These are phyloP conservation scores for Mycena olivaceomarginata DNA, from an alignment of 768 basidiomycete genomes.

Conservation along the genomic window DNA sequence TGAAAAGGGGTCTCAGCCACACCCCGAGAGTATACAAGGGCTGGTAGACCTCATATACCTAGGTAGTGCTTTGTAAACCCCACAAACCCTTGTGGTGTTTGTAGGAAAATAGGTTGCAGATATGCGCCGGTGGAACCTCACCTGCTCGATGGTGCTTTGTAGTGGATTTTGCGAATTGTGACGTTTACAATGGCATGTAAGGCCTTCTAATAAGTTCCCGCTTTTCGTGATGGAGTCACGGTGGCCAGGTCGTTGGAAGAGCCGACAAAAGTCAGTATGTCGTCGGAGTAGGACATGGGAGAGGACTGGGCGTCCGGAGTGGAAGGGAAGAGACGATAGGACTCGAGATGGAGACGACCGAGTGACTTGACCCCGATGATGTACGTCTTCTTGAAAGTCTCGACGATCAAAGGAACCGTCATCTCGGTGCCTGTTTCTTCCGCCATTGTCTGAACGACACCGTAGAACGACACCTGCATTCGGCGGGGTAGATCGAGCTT, in stretches of 20 bases:
- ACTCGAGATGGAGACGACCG: constrained; percentile 79
- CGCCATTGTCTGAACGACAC: constrained; percentile 82
- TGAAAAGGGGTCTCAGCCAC: too few species aligned
- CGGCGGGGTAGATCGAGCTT: constrained; percentile 80
- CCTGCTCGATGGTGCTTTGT: too few species aligned
- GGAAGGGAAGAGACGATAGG: constrained; percentile 73
- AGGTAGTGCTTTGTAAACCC: too few species aligned
- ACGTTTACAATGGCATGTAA: too few species aligned
- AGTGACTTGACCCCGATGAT: constrained; percentile 77
- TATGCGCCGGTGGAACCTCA: too few species aligned
- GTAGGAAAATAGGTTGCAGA: too few species aligned
- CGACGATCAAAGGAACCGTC: constrained; percentile 84
- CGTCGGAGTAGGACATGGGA: constrained; percentile 65
- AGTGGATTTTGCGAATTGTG: too few species aligned
- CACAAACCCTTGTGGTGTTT: too few species aligned
- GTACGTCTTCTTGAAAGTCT: constrained; percentile 81
- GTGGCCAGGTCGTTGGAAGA: constrained; percentile 28
- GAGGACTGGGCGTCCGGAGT: constrained; percentile 60
- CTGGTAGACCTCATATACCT: too few species aligned
- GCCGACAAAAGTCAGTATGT: constrained; percentile 59
- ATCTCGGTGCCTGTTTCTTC: constrained; percentile 89
- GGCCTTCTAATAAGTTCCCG: too few species aligned
- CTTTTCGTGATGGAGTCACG: constrained; percentile 25
- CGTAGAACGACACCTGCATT: constrained; percentile 71
- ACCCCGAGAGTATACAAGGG: too few species aligned